Base-by-base conservation (phyloP, 164 flowering plant species). In the Warburgia ugandensis region DNA sequence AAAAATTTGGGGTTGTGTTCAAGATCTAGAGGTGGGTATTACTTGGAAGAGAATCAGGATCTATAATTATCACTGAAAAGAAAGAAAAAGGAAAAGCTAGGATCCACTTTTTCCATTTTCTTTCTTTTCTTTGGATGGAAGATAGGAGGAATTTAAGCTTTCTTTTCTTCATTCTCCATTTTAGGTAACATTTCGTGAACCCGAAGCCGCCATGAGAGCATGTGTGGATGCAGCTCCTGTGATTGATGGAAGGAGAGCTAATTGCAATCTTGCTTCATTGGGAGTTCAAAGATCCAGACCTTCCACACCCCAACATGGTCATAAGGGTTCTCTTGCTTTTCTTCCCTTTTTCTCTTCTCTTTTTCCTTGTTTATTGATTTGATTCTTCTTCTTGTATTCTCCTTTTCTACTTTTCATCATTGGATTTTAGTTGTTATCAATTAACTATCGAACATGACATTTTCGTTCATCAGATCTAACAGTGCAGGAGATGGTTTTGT, bases 171-270 rank as follows among this genome's bases (percentile, higher is more conserved):
- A 20, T 16, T 1, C 10, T 29, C 17, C 11, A 32, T 32, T 33
- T 52, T 48, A 90, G 97, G 95, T 90, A 13, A 90, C 97, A 25
- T 90, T 86, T 57, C 71, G 78, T 0, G 97, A 86, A 43, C 74
- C 94, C 0, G 94, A 90, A 3, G 77, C 97, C 0, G 97, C 97
- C 47, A 80, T 72, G 90, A 80, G 77, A 63, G 94, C 97, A 17
- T 90, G 97, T 53, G 82, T 75, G 20, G 94, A 90, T 79, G 77
- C 91, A 16, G 69, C 91, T 59, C 95, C 97, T 0, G 89, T 90
- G 54, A 90, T 90, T 14, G 97, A 90, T 71, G 97, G 97, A n/a
- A 77, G 97, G 60, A 86, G 94, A 68, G 91, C 97, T 20, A 90
- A 90, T 48, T 90, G 97, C 70, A 90, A 90, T 67, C 85, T 90